These are phyloP conservation scores for Canariomyces notabilis DNA, from an alignment of 2,329 filamentous ascomycete species.

Conservation along the genomic window DNA sequence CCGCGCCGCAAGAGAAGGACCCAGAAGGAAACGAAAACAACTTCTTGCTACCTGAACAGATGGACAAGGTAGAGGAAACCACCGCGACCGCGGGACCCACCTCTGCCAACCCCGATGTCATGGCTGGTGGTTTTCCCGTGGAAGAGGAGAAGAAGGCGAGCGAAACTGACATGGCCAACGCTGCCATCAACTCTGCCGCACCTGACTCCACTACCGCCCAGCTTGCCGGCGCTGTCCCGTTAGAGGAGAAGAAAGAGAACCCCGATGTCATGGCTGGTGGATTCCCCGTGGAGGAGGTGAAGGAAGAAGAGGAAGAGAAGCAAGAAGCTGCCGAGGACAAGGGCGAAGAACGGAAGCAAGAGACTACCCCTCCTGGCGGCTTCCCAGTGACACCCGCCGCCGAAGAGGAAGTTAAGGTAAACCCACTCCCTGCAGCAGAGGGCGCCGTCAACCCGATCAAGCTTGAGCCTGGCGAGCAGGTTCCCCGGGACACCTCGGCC, in stretches of 20 bases:
- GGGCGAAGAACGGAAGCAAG: slow-evolving; percentile 3
- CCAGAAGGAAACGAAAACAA: slow-evolving; percentile 86
- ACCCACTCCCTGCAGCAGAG: slow-evolving; percentile 57
- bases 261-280: neutral
- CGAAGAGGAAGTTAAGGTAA: slow-evolving; percentile 43
- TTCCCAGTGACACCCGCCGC: slow-evolving; percentile 35
- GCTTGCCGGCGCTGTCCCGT: slow-evolving; percentile 58
- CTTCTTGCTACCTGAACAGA: slow-evolving; percentile 72
- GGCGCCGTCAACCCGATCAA: slow-evolving; percentile 73
- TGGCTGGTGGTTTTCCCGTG: slow-evolving; percentile 61
- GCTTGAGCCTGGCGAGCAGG: slow-evolving; percentile 72
- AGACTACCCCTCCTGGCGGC: slow-evolving; percentile 32
- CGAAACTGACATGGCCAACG: slow-evolving; percentile 33
- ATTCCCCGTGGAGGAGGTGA: neutral
- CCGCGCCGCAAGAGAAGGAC: slow-evolving; percentile 77
- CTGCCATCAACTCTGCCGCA: slow-evolving; percentile 57
- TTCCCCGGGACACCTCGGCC: slow-evolving; percentile 64
- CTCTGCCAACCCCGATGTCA: slow-evolving; percentile 64
- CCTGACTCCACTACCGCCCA: slow-evolving; percentile 65
- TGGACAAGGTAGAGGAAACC: slow-evolving; percentile 37
- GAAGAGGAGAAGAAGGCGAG: slow-evolving; percentile 35
- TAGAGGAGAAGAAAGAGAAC: slow-evolving; percentile 39
- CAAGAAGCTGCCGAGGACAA: neutral
- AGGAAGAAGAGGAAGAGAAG: neutral
- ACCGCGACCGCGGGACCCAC: slow-evolving; percentile 44